These are phyloP conservation scores for Apostasia ramifera DNA, from an alignment of 106 monocot genomes.

Conservation along the genomic window DNA sequence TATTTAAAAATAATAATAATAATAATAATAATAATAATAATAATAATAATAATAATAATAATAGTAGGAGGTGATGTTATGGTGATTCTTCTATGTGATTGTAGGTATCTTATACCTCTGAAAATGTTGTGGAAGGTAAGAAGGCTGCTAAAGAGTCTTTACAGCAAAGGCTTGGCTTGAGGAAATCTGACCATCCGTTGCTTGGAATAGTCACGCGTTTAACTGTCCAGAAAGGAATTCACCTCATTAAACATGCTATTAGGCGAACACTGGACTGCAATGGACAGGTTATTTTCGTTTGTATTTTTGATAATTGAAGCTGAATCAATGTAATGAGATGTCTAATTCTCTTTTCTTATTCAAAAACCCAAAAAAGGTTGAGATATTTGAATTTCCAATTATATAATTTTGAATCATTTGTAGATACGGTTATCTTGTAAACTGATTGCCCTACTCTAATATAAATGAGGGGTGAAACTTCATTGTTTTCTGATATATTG, in stretches of 20 bases:
- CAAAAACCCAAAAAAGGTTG: too few relatives aligned
- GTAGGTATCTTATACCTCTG: slow-evolving; percentile 84
- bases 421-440: too few relatives aligned
- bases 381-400: too few relatives aligned
- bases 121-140: slow-evolving; percentile 89
- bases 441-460: too few relatives aligned
- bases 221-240: slow-evolving; percentile 95
- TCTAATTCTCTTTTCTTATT: too few relatives aligned
- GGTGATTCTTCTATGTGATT: slow-evolving; percentile 5
- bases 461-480: too few relatives aligned
- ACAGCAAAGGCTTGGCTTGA: slow-evolving; percentile 81
- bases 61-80: background rate
- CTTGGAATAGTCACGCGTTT: slow-evolving; percentile 91
- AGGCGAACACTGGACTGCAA: slow-evolving; percentile 52
- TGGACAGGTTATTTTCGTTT: slow-evolving; percentile 58
- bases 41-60: too few relatives aligned
- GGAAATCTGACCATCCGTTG: slow-evolving; percentile 56
- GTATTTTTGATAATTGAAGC: background rate
- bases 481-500: too few relatives aligned
- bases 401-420: too few relatives aligned
- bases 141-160: slow-evolving; percentile 76
- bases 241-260: slow-evolving; percentile 97
- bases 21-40: too few relatives aligned
- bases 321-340: background rate
- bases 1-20: too few relatives aligned